phyloP scores from a whole-genome alignment of 2,329 filamentous ascomycete genomes.

The Calonectria hawksworthii region DNA sequence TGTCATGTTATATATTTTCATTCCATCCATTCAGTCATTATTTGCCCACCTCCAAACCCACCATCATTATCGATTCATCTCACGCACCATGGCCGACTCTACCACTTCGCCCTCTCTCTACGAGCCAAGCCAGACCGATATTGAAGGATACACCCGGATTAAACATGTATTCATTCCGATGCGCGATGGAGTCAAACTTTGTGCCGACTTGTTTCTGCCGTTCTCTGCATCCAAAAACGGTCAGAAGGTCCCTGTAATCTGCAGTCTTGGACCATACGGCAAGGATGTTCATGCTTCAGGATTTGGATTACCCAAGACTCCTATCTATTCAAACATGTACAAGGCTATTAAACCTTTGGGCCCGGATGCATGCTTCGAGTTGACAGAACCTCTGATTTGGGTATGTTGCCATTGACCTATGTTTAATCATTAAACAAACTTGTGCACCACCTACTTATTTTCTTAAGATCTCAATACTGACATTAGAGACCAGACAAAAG shows the following conservation, averaged over 20 bases:
- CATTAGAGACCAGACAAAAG: neutral
- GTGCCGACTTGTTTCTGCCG: slow-evolving; percentile 21
- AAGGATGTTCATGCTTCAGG: slow-evolving; percentile 22
- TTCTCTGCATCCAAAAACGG: slow-evolving; percentile 7
- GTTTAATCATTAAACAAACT: neutral
- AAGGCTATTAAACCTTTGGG: slow-evolving; percentile 16
- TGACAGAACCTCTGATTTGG: slow-evolving; percentile 17
- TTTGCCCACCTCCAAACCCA: neutral
- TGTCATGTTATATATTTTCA: neutral
- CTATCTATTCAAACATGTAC: slow-evolving; percentile 22
- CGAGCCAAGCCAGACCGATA: neutral
- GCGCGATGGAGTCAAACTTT: slow-evolving; percentile 17
- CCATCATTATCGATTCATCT: neutral
- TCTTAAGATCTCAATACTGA: neutral
- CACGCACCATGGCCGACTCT: neutral
- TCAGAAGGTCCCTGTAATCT: slow-evolving; percentile 6
- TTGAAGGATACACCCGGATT: slow-evolving; percentile 17
- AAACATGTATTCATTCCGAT: slow-evolving; percentile 18
- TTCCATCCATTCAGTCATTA: no score
- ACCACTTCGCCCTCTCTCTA: neutral
- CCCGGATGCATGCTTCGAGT: slow-evolving; percentile 15
- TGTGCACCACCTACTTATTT: no score
- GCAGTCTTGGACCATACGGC: slow-evolving; percentile 18
- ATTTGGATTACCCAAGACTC: slow-evolving; percentile 16
- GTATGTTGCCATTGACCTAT: neutral